Percentiles rank a stretch among this genome's conserved stretches.
phyloP scores from a whole-genome alignment of 495 filamentous ascomycete genomes.

The Lentithecium fluviatile region DNA sequence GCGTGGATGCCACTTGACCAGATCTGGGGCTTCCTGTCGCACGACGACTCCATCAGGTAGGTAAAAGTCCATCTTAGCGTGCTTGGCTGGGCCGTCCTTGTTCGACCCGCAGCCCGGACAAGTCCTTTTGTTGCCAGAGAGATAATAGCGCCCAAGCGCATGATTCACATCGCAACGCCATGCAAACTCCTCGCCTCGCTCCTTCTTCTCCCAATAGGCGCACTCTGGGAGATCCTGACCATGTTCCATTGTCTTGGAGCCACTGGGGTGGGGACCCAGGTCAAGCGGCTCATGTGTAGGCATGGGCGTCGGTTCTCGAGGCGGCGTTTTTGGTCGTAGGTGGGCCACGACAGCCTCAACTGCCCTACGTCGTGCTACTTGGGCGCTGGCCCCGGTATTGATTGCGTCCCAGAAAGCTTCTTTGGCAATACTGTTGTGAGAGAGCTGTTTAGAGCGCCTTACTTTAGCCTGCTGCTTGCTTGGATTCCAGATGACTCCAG shows the following conservation, averaged over 20 bases:
- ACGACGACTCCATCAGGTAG: slow-evolving; percentile 8
- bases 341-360: slow-evolving; percentile 5
- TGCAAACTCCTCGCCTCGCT: slow-evolving; percentile 14
- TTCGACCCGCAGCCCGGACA: slow-evolving; percentile 22
- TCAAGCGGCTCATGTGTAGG: slow-evolving; percentile 14
- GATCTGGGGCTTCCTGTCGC: slow-evolving; percentile 6
- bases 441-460: neutral
- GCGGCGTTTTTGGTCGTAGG: slow-evolving; percentile 9
- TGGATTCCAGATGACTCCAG: slow-evolving; percentile 19
- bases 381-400: neutral
- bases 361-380: slow-evolving; percentile 1
- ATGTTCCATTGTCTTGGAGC: slow-evolving; percentile 22
- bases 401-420: slow-evolving; percentile 7
- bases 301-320: neutral
- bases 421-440: slow-evolving; percentile 19
- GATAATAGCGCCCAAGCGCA: slow-evolving; percentile 24
- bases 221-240: slow-evolving; percentile 15
- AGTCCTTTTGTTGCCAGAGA: slow-evolving; percentile 14
- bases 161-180: slow-evolving; percentile 25
- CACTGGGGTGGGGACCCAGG: slow-evolving; percentile 17
- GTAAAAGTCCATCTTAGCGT: slow-evolving; percentile 23
- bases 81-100: neutral
- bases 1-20: slow-evolving; percentile 19
- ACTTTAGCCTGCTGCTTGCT: neutral
- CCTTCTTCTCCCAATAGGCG: slow-evolving; percentile 1